These are phyloP conservation scores for Ophiostoma sp. DNA, from an alignment of 2,329 filamentous ascomycete genomes.

Conservation along the genomic window DNA sequence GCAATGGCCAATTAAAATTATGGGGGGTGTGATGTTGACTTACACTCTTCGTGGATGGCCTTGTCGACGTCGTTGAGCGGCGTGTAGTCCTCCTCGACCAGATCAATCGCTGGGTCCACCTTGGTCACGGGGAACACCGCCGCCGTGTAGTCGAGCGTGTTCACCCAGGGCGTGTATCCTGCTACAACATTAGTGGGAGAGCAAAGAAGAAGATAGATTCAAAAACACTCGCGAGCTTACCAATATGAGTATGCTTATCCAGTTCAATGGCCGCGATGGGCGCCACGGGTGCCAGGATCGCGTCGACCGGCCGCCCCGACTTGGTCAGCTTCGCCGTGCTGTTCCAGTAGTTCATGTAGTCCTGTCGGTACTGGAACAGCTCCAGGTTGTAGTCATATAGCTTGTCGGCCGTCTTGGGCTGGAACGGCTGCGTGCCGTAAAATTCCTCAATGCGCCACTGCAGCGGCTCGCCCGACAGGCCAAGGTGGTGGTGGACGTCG, in stretches of 20 bases:
- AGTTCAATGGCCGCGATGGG: conserved; percentile 10
- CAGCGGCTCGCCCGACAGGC: conserved; percentile 55
- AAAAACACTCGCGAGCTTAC: neutral
- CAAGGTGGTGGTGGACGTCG: conserved; percentile 48
- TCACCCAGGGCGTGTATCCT: conserved; percentile 68
- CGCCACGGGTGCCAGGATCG: conserved; percentile 16
- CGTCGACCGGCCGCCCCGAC: conserved; percentile 23
- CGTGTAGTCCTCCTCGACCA: neutral
- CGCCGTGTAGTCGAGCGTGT: conserved; percentile 66
- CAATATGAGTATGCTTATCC: neutral
- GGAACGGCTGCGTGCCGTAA: conserved; percentile 37
- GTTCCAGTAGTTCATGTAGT: conserved; percentile 66
- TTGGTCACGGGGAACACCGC: conserved; percentile 57
- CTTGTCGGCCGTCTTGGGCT: conserved; percentile 34
- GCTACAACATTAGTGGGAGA: conserved; percentile 41
- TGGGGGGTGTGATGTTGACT: neutral
- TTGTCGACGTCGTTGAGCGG: conserved; percentile 20
- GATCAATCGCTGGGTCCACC: conserved; percentile 15
- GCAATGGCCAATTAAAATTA: neutral
- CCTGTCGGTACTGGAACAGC: conserved; percentile 56
- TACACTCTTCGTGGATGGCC: conserved; percentile 21
- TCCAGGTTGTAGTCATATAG: conserved; percentile 51
- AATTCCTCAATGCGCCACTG: conserved; percentile 43
- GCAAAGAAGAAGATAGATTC: neutral
- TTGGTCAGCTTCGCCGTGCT: conserved; percentile 43